Evolutionary conservation across 495 filamentous ascomycete species (phyloP), one percentile per base, ranked within the genome.

Genomic region (Penicillium paradoxum): DNA sequence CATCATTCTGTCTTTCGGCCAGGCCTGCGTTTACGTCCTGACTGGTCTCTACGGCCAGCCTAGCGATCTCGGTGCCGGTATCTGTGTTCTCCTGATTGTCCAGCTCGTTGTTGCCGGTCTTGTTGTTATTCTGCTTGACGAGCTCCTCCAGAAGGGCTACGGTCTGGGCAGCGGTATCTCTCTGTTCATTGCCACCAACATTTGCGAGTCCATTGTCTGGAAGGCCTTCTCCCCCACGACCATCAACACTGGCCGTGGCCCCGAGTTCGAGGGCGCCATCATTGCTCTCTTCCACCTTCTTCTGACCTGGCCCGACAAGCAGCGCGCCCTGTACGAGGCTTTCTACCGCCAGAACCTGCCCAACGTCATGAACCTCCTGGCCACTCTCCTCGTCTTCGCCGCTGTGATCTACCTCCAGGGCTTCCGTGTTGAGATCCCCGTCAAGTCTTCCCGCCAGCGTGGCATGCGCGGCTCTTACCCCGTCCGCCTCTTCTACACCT

Each of bases 121-220:
- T 67, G 91, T 99, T 63, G 95, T 97, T 75, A 97, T 99, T 73
- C 89, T 99, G 46, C 88, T 99, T 54, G 95, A 99, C 67, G 95
- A 99, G 80, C 85, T 99, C 49, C 85, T 99, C 63, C 95, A 97
- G 79, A 99, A 99, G 83, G 93, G 95, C 49, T 99, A 99, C 65
- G 95, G 95, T 70, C 85, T 99, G 51, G 95, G 93, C 68, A 92
- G 88, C 70, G 95, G 95, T 75, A 99, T 99, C 72, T 96, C 91
- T 39, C 86, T 99, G 49, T 99, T 99, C 83, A 99, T 99, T 69
- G 95, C 95, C 49, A 99, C 95, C 78, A 97, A 97, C 82, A 97
- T 99, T 76, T 99, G 95, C 86, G 95, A 99, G 77, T 96, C 91
- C 30, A 99, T 99, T 70, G 85, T 99, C 72, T 99, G 95, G 95